Percentiles rank a stretch among this genome's conserved stretches.
These are phyloP conservation scores for Fusarium pilosicola DNA, from an alignment of 2,329 filamentous ascomycete species.

Conservation along the genomic window DNA sequence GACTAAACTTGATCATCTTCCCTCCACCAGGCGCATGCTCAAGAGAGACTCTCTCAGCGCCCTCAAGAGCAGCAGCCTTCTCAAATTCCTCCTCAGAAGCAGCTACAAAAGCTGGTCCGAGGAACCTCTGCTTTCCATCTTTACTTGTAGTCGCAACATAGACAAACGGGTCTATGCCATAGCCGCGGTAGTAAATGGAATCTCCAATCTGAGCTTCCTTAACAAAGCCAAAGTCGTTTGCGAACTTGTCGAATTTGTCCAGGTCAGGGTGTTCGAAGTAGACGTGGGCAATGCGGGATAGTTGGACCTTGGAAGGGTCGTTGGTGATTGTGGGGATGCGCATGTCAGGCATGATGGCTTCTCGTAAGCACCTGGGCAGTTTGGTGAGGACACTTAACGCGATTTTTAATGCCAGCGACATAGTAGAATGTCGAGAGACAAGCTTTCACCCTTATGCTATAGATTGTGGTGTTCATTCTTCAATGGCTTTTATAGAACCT, in stretches of 20 bases:
- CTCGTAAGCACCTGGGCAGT: background rate
- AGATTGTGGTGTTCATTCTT: background rate
- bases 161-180: background rate
- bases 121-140: background rate
- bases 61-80: background rate
- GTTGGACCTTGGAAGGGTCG: background rate
- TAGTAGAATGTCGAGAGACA: background rate
- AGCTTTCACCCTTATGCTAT: background rate
- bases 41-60: background rate
- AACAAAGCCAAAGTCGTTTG: background rate
- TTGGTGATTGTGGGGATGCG: background rate
- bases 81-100: background rate
- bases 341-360: background rate
- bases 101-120: background rate
- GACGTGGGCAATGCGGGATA: background rate
- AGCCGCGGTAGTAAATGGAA: background rate
- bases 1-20: background rate
- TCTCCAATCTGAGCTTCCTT: background rate
- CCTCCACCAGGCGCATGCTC: background rate
- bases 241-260: background rate
- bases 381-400: background rate
- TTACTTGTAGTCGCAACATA: background rate
- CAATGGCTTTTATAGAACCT: background rate
- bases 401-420: background rate
- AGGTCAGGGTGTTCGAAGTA: background rate